Evolutionary conservation across 2,329 filamentous ascomycete genomes (phyloP).

Genomic region (Lanzia echinophila): DNA sequence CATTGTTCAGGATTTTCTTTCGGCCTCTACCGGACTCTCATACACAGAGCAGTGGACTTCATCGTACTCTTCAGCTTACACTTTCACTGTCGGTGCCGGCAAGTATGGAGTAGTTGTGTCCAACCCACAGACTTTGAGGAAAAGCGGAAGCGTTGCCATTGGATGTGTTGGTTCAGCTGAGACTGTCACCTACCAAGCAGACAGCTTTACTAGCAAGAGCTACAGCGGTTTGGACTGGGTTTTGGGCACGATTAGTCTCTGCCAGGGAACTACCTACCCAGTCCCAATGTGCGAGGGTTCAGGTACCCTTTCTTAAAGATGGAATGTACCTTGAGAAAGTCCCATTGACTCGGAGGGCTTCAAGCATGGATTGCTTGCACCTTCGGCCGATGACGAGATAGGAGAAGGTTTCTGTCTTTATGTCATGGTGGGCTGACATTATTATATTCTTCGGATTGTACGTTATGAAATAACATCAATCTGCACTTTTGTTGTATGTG

Average conservation of each 20-base stretch:
- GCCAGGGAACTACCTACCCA: background rate
- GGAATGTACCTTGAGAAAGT: background rate
- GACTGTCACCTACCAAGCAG: background rate
- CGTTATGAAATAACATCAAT: too few species aligned
- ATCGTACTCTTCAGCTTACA: background rate
- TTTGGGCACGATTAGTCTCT: conserved; percentile 1
- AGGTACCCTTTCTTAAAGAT: background rate
- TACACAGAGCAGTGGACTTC: background rate
- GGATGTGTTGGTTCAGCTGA: background rate
- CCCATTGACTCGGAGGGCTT: too few species aligned
- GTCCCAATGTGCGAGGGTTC: background rate
- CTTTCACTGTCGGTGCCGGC: background rate
- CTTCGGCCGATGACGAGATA: too few species aligned
- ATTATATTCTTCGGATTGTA: too few species aligned
- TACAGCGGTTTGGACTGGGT: background rate
- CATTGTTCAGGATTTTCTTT: background rate
- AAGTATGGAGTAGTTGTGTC: background rate
- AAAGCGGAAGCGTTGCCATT: background rate
- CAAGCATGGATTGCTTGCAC: too few species aligned
- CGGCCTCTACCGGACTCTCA: background rate
- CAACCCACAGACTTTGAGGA: background rate
- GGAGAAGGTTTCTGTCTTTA: too few species aligned
- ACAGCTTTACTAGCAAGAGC: background rate
- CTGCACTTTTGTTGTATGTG: too few species aligned
- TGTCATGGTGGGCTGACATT: too few species aligned